These are phyloP conservation scores for Helotiales sp. DNA, from an alignment of 2,329 filamentous ascomycete species.

Conservation along the genomic window DNA sequence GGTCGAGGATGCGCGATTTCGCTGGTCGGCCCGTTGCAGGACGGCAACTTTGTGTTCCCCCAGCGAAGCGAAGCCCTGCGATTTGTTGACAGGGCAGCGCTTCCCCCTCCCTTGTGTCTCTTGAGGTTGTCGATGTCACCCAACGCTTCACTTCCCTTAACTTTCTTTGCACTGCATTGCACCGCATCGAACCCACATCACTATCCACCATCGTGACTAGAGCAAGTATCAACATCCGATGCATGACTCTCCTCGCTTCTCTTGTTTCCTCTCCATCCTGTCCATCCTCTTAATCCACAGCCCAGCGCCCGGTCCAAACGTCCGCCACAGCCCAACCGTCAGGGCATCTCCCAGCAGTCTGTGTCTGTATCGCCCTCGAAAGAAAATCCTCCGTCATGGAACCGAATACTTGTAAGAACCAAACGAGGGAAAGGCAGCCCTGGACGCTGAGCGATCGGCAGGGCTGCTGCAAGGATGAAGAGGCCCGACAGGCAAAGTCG, in stretches of 20 bases:
- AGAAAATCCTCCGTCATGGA: too few species aligned
- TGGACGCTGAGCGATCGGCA: constrained; percentile 6
- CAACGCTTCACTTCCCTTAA: not conserved
- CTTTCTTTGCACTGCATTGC: not conserved
- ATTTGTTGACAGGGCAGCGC: not conserved
- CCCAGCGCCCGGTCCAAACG: not conserved
- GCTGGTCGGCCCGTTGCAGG: constrained; percentile 41
- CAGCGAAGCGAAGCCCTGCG: not conserved
- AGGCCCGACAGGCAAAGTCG: constrained; percentile 2
- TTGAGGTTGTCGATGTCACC: not conserved
- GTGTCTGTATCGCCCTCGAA: too few species aligned
- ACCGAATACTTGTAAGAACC: not conserved
- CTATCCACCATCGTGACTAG: not conserved
- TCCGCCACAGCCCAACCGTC: not conserved
- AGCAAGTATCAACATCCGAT: not conserved
- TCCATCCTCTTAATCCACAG: not conserved
- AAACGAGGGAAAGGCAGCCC: not conserved
- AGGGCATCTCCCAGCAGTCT: not conserved
- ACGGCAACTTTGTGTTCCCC: constrained; percentile 27
- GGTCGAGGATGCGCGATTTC: constrained; percentile 25
- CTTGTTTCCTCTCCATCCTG: not conserved
- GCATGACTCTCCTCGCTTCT: not conserved
- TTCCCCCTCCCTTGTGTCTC: not conserved
- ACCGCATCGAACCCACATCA: not conserved
- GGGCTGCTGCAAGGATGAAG: constrained; percentile 1